Evolutionary conservation across 371 early-diverging fungal genomes (phyloP), one percentile per base, ranked within the genome.

Genomic region (Mucor piriformis): DNA sequence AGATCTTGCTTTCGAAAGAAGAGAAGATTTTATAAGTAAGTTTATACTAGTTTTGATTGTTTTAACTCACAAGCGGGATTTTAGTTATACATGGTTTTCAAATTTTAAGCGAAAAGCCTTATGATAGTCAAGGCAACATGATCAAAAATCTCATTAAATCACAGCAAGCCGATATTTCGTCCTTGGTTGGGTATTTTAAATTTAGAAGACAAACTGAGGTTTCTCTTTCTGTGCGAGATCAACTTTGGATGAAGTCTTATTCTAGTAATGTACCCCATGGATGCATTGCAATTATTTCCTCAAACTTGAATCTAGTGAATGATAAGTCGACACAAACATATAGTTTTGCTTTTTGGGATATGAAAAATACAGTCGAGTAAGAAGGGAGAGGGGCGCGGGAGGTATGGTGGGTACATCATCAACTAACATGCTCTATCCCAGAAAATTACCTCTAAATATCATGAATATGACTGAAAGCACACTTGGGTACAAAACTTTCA

Each of bases 51-150:
- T 3, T 37, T 2, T 24, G 13, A 10, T 35, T 35, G 8, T 18
- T 4, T 23, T 23, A 21, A 21, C 11, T 27, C 6, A 27, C 34
- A 34, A 34, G 4, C 43, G 23, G 5, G 24, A 20, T 23, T 18
- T 15, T 51, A 66, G 67, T 67, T 13, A 63, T 67, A 35, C 68
- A 67, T 63, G 63, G 68, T 6, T 67, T 52, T 37, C 60, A 59
- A 25, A 49, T 63, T 11, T 18, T 59, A 1, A 47, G 46, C 20
- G 63, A 63, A 32, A 51, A 59, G 21, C 66, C 66, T 0, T 66
- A 66, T 29, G 57, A 59, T 35, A 12, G 20, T 29, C 33, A 55
- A 38, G 66, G 61, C 16, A 66, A 37, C 10, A 23, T 46, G 12
- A 50, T 52, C 23, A 56, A 51, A 34, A 1, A 13, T 4, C 11